Conservation (phyloP, 2,329 filamentous ascomycete genomes). For the Penicillium sp. region DNA sequence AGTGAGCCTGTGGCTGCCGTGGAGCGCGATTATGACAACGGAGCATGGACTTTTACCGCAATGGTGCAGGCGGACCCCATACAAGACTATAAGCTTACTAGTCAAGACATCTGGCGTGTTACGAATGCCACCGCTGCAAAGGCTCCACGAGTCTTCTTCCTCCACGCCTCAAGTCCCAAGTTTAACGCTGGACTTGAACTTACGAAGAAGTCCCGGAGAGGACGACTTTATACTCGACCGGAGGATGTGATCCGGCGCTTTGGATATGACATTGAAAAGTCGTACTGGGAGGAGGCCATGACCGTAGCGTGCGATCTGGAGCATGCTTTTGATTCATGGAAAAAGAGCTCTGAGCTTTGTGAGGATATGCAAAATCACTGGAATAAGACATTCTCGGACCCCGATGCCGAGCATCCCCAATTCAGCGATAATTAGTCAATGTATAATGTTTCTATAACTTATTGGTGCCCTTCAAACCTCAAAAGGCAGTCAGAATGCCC, state of each 20-base stretch:
- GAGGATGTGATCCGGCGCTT: slow-evolving; percentile 26
- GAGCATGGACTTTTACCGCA: slow-evolving; percentile 16
- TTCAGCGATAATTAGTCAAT: too few relatives aligned
- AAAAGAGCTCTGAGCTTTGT: slow-evolving; percentile 16
- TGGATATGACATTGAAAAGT: slow-evolving; percentile 32
- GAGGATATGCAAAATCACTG: slow-evolving; percentile 15
- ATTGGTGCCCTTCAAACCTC: too few relatives aligned
- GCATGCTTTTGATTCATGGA: slow-evolving; percentile 26
- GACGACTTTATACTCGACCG: slow-evolving; percentile 24
- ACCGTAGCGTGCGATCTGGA: slow-evolving; percentile 32
- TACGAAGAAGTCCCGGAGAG: slow-evolving; percentile 21
- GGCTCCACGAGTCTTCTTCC: slow-evolving; percentile 28
- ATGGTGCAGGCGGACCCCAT: slow-evolving; percentile 30
- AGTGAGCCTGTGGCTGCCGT: slow-evolving; percentile 19
- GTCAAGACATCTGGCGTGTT: slow-evolving; percentile 20
- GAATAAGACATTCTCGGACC: neutral
- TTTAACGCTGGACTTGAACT: slow-evolving; percentile 27
- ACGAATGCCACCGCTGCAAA: slow-evolving; percentile 18
- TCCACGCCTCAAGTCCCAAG: slow-evolving; percentile 34
- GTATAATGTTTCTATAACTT: too few relatives aligned
- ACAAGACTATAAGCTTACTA: slow-evolving; percentile 29
- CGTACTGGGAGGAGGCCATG: slow-evolving; percentile 33
- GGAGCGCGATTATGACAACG: neutral
- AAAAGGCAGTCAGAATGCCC: too few relatives aligned
- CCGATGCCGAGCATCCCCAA: too few relatives aligned